A percentile compares a stretch with the other conserved stretches of the same genome.
These are phyloP conservation scores for Fusarium papillatum DNA, from an alignment of 2,329 filamentous ascomycete genomes.

Conservation along the genomic window DNA sequence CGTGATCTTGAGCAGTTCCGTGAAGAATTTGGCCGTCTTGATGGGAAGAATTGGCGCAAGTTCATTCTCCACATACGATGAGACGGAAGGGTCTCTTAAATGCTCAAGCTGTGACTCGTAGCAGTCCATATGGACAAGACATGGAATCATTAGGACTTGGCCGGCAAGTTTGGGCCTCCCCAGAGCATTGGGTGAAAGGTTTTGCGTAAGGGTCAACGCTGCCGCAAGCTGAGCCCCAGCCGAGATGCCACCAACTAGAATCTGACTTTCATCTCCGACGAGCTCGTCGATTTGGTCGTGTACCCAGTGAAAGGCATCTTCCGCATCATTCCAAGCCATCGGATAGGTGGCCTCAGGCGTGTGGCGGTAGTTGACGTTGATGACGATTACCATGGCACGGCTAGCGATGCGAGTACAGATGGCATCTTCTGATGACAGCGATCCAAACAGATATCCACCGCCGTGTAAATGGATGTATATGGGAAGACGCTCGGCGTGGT, in stretches of 20 bases:
- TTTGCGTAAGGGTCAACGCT: slow-evolving; percentile 53
- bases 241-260: slow-evolving; percentile 63
- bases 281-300: slow-evolving; percentile 45
- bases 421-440: slow-evolving; percentile 64
- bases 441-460: slow-evolving; percentile 69
- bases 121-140: slow-evolving; percentile 45
- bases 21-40: not conserved
- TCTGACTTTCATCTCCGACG: slow-evolving; percentile 24
- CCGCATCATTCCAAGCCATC: slow-evolving; percentile 64
- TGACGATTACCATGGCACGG: slow-evolving; percentile 55
- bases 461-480: slow-evolving; percentile 67
- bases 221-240: slow-evolving; percentile 60
- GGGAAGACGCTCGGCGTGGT: slow-evolving; percentile 55
- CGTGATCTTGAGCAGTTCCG: not conserved
- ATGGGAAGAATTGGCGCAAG: slow-evolving; percentile 34
- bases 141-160: slow-evolving; percentile 65
- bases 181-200: slow-evolving; percentile 39
- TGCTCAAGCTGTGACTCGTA: slow-evolving; percentile 46
- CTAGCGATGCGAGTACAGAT: slow-evolving; percentile 62
- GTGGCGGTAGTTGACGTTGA: slow-evolving; percentile 72
- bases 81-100: slow-evolving; percentile 52
- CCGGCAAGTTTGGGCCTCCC: slow-evolving; percentile 55
- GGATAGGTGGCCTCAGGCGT: slow-evolving; percentile 67
- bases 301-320: slow-evolving; percentile 68
- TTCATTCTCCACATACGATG: slow-evolving; percentile 58